phyloP scores from a whole-genome alignment of 2,329 filamentous ascomycete species.

The Leptographium galeiforme region DNA sequence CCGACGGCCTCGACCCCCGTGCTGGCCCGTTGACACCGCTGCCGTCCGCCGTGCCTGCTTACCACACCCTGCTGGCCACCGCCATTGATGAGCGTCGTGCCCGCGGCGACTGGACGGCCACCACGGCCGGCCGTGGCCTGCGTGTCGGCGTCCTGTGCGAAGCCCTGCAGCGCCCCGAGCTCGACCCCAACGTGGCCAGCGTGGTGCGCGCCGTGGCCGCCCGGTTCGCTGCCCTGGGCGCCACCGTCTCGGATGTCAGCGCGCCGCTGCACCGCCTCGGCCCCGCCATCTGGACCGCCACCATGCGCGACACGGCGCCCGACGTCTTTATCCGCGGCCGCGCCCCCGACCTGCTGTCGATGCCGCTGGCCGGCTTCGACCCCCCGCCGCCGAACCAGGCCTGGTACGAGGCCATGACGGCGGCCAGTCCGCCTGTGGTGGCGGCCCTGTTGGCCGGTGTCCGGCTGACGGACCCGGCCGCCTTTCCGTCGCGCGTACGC shows the following conservation, averaged over 20 bases:
- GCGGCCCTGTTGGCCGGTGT: conserved; percentile 27
- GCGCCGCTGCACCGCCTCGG: conserved; percentile 32
- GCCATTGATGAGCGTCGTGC: conserved; percentile 11
- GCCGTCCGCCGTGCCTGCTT: conserved; percentile 18
- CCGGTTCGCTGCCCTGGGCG: conserved; percentile 26
- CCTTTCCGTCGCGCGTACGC: conserved; percentile 19
- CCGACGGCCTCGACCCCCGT: conserved; percentile 33
- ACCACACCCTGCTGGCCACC: conserved; percentile 16
- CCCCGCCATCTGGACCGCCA: conserved; percentile 33
- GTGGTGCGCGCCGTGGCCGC: conserved; percentile 22
- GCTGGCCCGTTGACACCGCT: conserved; percentile 25
- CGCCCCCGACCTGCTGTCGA: conserved; percentile 19
- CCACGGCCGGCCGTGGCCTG: conserved; percentile 22
- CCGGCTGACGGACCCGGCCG: conserved; percentile 14
- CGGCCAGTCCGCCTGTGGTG: conserved; percentile 29
- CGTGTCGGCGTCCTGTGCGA: conserved; percentile 33
- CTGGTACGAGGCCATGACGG: conserved; percentile 29
- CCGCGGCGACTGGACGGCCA: conserved; percentile 12
- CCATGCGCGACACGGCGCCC: conserved; percentile 16
- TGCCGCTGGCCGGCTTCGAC: conserved; percentile 17
- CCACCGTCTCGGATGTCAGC: conserved; percentile 28
- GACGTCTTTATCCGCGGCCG: conserved; percentile 17
- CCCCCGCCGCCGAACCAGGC: conserved; percentile 20
- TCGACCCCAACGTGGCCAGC: conserved; percentile 23
- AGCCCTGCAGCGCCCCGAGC: conserved; percentile 22